Evolutionary conservation across 2,329 filamentous ascomycete genomes (phyloP), one percentile per base, ranked within the genome.

Genomic region (Monosporascus sp.): DNA sequence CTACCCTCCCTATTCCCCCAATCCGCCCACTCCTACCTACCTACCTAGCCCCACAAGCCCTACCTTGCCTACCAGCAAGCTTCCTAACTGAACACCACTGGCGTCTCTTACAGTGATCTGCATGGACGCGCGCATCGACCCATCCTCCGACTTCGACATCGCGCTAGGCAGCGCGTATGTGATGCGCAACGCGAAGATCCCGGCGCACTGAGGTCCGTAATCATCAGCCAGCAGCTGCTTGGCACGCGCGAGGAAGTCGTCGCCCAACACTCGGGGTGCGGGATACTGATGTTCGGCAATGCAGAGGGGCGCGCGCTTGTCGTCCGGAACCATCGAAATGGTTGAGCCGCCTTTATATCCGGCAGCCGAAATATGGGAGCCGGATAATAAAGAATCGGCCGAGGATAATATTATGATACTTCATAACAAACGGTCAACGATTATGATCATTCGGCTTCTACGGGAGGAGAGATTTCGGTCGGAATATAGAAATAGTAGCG

Each of bases 191-290:
- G 87, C 85, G 9, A 86, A 86, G 3, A 88, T 76, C 1, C 83
- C 79, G 17, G 85, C 82, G 1, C 85, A 0, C 76, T 92, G 7
- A 85, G 89, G 49, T 89, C 83, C 20, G 79, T 94, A 52, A 70
- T 93, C 56, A 90, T 94, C 63, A 91, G 87, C 0, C 78, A 94
- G 71, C 88, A 93, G 67, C 76, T 93, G 7, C 79, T 94, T 0
- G 88, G 86, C 8, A 94, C 89, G 0, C 77, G 79, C 1, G 89
- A 93, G 68, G 85, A 94, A 49, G 69, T 92, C 18, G 67, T 92
- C 24, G 76, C 92, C 62, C 89, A 90, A 73, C 86, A 90, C 57
- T 89, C 85, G 1, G 83, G 81, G 7, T 90, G 87, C 63, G 87
- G 87, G 2, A 89, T 89, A 86, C 68, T 88, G 50, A 87, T 79